These are phyloP conservation scores for Glebionis coronaria DNA, from an alignment of 129 eudicot genomes.

Conservation along the genomic window DNA sequence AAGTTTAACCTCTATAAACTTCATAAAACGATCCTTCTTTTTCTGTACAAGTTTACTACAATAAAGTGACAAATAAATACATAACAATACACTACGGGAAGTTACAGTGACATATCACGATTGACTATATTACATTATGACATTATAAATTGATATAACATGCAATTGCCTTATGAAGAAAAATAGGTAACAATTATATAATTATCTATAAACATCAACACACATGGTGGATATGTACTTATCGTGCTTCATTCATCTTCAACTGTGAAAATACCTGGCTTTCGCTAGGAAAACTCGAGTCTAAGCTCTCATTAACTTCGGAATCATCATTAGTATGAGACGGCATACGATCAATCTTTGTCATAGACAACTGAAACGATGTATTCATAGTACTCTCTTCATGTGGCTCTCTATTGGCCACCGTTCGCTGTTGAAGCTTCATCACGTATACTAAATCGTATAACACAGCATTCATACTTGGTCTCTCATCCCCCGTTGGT, in stretches of 20 bases:
- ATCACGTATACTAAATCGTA: slow-evolving; percentile 59
- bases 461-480: slow-evolving; percentile 53
- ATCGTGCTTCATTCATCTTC: slow-evolving; percentile 48
- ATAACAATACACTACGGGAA: too few relatives aligned
- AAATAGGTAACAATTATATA: not conserved
- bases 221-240: slow-evolving; percentile 2
- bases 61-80: too few relatives aligned
- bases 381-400: slow-evolving; percentile 46
- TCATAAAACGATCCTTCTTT: too few relatives aligned
- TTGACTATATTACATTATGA: too few relatives aligned
- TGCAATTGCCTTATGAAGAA: not conserved
- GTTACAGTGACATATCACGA: too few relatives aligned
- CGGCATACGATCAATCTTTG: slow-evolving; percentile 32
- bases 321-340: slow-evolving; percentile 34
- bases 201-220: not conserved
- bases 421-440: slow-evolving; percentile 49
- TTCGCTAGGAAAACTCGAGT: slow-evolving; percentile 25
- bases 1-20: too few relatives aligned
- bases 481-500: slow-evolving; percentile 50
- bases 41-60: too few relatives aligned
- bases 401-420: slow-evolving; percentile 20
- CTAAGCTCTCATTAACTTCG: slow-evolving; percentile 14
- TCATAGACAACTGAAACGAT: slow-evolving; percentile 38
- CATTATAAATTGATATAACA: too few relatives aligned
- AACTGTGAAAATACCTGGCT: slow-evolving; percentile 53